Evolutionary conservation across 169 alveolate species (phyloP), one percentile per base, ranked within the genome.

Genomic region (Cryptosporidium andersoni): DNA sequence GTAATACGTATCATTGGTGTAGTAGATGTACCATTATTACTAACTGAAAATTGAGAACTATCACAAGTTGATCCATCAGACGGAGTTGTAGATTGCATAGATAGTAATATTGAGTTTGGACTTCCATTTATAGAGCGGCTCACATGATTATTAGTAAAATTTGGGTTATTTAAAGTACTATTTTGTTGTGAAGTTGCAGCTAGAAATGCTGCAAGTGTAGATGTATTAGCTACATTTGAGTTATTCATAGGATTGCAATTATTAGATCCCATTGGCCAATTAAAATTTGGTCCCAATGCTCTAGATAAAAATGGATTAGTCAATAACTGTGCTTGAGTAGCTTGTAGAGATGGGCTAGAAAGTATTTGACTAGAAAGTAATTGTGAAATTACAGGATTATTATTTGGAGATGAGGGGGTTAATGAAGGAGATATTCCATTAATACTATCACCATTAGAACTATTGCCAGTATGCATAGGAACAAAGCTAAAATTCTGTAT

Each of bases 11-110:
- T 60, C 9, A 25, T 9, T 14, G 74, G 39, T n/a, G 47, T 68
- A n/a, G 74, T 56, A 2, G 74, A 11, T 4, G 51, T 55, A 3
- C 74, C 64, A 4, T 52, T 74, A 40, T 60, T 64, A 34, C 43
- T 47, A 3, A 68, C 60, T 4, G 85, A 74, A 8, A 60, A 3
- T 12, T 74, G 85, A 52, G 85, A 42, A 5, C 85, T 63, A 2
- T 74, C 85, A 58, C 45, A 58, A 40, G 85, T 51, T 58, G 85
- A 74, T 45, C 74, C 85, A 74, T 74, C 85, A 40, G 85, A 74
- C 6, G 85, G 85, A n/a, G 85, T 16, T 4, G 67, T 11, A 58
- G 85, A 74, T 11, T 74, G 85, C 74, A 74, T 60, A 9, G 66
- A 63, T 63, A 74, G 14, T 3, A 74, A 68, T 0, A 74, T 62